phyloP scores from a whole-genome alignment of 768 basidiomycete species.

The Leucogyrophana mollusca region DNA sequence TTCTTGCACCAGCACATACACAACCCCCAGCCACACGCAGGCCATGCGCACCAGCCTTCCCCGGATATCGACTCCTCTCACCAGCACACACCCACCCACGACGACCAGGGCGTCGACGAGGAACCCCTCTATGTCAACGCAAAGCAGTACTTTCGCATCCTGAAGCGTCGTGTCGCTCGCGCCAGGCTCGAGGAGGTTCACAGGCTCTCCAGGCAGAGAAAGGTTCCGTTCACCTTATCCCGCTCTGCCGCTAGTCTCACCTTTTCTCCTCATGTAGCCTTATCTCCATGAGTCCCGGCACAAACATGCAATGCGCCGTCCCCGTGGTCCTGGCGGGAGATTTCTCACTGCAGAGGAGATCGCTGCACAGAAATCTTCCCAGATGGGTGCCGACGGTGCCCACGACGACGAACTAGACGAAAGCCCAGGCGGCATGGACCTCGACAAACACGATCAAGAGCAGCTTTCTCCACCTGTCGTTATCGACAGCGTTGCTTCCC shows the following conservation, averaged over 20 bases:
- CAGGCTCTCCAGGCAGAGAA: constrained; percentile 87
- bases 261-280: constrained; percentile 51
- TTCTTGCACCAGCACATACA: constrained; percentile 29
- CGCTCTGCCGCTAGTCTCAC: constrained; percentile 1
- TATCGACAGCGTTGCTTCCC: constrained; percentile 16
- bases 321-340: constrained; percentile 94
- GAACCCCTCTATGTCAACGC: constrained; percentile 99
- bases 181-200: constrained; percentile 94
- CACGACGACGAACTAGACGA: constrained; percentile 38
- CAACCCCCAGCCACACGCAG: constrained; percentile 10
- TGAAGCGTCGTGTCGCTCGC: constrained; percentile 90
- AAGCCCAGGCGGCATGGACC: constrained; percentile 1
- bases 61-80: constrained; percentile 12
- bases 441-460: constrained; percentile 18
- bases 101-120: constrained; percentile 67
- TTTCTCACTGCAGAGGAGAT: constrained; percentile 98
- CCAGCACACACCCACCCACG: constrained; percentile 25
- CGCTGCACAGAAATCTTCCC: constrained; percentile 65
- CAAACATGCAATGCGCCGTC: constrained; percentile 96
- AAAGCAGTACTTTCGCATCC: constrained; percentile 98
- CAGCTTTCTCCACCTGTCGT: constrained; percentile 13
- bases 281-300: constrained; percentile 98
- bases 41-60: constrained; percentile 1
- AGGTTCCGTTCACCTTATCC: constrained; percentile 58
- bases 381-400: constrained; percentile 37